A percentile compares a stretch with the other conserved stretches of the same genome.
phyloP scores from a whole-genome alignment of 176 grass and related monocot genomes.

The Elymus sibiricus region DNA sequence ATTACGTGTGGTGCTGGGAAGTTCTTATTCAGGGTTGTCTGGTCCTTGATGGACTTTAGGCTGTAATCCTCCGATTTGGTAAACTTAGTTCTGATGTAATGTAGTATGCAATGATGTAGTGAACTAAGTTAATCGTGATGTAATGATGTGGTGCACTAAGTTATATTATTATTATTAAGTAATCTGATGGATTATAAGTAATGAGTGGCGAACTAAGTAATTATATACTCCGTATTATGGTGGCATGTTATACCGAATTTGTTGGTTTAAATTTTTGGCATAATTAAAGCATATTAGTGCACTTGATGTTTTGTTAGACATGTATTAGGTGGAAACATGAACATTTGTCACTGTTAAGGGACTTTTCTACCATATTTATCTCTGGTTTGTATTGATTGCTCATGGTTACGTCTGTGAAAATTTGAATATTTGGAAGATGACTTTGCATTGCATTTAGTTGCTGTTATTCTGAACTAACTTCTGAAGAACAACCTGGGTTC shows the following conservation, averaged over 20 bases:
- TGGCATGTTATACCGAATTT: no score
- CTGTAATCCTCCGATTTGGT: background rate
- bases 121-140: background rate
- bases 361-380: background rate
- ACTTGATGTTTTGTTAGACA: no score
- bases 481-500: slow-evolving; percentile 17
- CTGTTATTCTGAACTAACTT: slow-evolving; percentile 35
- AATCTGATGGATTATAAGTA: no score
- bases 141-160: no score
- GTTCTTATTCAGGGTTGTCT: background rate
- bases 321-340: no score
- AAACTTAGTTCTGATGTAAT: no score
- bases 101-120: background rate
- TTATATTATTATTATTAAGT: no score
- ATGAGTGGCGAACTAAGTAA: no score
- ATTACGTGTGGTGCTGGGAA: background rate
- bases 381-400: background rate
- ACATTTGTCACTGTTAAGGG: background rate
- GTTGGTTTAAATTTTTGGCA: no score
- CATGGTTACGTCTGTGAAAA: background rate
- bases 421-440: slow-evolving; percentile 65
- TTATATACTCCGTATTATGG: no score
- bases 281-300: no score
- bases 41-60: background rate
- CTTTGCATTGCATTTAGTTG: slow-evolving; percentile 72